Base-by-base conservation (phyloP, 108 stramenopile genomes). In the Stephanodiscus minutulus region DNA sequence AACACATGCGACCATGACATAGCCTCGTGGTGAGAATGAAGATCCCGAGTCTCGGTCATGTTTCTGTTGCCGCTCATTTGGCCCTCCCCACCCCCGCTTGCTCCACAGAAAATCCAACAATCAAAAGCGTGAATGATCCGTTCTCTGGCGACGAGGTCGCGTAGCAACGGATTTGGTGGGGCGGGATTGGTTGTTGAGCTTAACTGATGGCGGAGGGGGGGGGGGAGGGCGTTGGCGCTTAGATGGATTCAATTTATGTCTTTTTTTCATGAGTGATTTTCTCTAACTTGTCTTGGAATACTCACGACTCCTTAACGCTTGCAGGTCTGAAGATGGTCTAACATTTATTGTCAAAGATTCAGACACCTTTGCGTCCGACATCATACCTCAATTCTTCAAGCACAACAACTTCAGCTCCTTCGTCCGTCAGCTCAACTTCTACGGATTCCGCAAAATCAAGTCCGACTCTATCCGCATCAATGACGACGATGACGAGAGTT, bases 391-490 rank as follows among this genome's bases (percentile, higher is more conserved):
- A 46, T 97, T 85, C 58, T 97, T 97, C 91, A 97, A 97, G 82
- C 97, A 97, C 83, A 91, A 88, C 65, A 96, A 97, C 86, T 96
- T 94, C 74, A 76, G 81, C 13, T 87, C 85, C 33, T 97, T 97
- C 67, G 95, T 97, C 13, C 90, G 97, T 0, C 97, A 97, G 64
- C 83, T 97, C 52, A 97, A 97, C 74, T 94, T 97, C 70, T 97
- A 96, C 57, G 95, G 91, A 53, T 93, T 93, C 36, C 82, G 88
- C 12, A 93, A 93, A 55, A 90, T 93, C 61, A 89, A 89, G 64
- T 81, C 78, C 27, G 92, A 94, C 57, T 78, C 87, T 28, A 73
- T 94, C 53, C 82, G 85, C 37, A 69, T 94, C 49, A 67, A 70
- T 12, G 88, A 74, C 21, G 70, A 64, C 11, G 82, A 80, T 29